Evolutionary conservation across 2,329 filamentous ascomycete genomes (phyloP), one percentile per base, ranked within the genome.

Genomic region (Aaosphaeria arxii): DNA sequence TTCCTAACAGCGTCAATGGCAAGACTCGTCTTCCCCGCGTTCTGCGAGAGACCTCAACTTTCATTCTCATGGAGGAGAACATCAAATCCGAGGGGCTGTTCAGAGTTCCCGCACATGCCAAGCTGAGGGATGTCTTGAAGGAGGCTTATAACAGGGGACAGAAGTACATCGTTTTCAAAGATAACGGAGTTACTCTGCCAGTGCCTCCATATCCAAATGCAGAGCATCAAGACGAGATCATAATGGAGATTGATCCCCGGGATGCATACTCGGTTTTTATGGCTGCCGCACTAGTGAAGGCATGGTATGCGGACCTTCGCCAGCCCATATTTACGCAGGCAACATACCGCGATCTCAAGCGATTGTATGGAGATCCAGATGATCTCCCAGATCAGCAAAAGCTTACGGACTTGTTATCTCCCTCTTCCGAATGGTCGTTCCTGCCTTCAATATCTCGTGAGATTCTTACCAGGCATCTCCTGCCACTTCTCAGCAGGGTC

Each of bases 121-220:
- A 74, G 30, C 63, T 79, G 9, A 68, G 76, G 40, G 75, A 78
- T 24, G 69, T 79, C 2, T 62, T 81, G 38, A 75, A 73, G 47
- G 79, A 82, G 50, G 77, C 78, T 5, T 81, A 81, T 48, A 77
- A 82, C 58, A 67, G 79, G 39, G 76, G 77, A 17, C 79, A 82
- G 53, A 74, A 75, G 50, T 79, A 75, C 55, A 77, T 80, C 40
- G 63, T 81, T 5, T 79, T 75, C 75, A 78, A 77, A 53, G 74
- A 77, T 55, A 68, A 70, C 45, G 57, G 58, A 29, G 56, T 58
- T 5, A 62, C 58, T 6, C 58, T 72, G 29, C 68, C 65, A 3
- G 40, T 67, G 4, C 64, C 69, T 24, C 45, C 55, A 5, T 70
- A 72, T 47, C 57, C 63, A 31, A 50, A 59, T 43, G 56, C 62